A percentile compares a stretch with the other conserved stretches of the same genome.
Evolutionary conservation across 805 yeast genomes (phyloP).

Genomic region (Suhomyces kilbournensis): DNA sequence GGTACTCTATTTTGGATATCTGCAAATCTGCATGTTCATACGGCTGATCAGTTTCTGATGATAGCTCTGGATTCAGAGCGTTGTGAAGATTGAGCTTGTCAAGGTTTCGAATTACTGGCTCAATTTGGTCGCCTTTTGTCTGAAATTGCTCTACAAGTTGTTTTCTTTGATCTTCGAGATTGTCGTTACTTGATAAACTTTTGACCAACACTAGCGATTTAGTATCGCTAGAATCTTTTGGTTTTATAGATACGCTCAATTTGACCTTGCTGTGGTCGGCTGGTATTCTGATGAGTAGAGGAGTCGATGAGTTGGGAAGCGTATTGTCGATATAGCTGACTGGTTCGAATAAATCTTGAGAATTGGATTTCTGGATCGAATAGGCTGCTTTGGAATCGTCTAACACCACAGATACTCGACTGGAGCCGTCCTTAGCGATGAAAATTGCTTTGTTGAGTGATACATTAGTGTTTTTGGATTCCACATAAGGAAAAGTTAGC

Average conservation of each 20-base stretch:
- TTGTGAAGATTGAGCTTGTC: not conserved
- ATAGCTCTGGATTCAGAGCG: not conserved
- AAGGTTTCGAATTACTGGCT: not conserved
- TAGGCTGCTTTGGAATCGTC: constrained; percentile 16
- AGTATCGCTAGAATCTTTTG: constrained; percentile 3
- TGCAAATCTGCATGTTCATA: not conserved
- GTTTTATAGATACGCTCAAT: constrained; percentile 25
- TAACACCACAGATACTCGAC: constrained; percentile 20
- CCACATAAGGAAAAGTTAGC: constrained; percentile 28
- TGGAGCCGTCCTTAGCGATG: constrained; percentile 25
- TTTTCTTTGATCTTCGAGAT: constrained; percentile 9
- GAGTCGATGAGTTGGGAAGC: constrained; percentile 12
- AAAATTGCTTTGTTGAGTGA: constrained; percentile 22
- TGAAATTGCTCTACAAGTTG: constrained; percentile 6
- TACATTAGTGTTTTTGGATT: constrained; percentile 12
- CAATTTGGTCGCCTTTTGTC: not conserved
- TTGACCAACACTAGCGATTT: constrained; percentile 33
- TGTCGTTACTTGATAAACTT: constrained; percentile 16
- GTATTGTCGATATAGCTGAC: constrained; percentile 22
- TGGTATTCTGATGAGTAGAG: constrained; percentile 31
- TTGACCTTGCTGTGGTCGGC: constrained; percentile 23
- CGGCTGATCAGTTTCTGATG: not conserved
- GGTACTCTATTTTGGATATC: constrained; percentile 26
- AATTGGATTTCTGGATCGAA: constrained; percentile 10
- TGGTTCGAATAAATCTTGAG: constrained; percentile 10